Base-by-base conservation (phyloP, 805 yeast genomes). In the Candida ortonii region DNA sequence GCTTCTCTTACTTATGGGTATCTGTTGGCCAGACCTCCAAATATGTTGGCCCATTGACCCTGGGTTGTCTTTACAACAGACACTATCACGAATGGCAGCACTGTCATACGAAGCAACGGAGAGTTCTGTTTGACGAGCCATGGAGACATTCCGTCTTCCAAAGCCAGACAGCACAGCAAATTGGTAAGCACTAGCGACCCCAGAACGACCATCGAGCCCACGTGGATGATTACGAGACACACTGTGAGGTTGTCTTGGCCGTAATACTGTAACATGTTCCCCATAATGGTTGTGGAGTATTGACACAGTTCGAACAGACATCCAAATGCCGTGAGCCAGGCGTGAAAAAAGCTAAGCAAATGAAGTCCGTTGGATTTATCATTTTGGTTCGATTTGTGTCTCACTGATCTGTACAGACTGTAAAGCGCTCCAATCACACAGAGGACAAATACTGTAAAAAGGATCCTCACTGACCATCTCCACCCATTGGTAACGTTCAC, bases 301-400 rank as follows among this genome's bases (percentile, higher is more conserved):
- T 38, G 43, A 34, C 50, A 49, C 22, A 47, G 24, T 34, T 49
- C 53, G 29, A 49, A 45, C 10, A 49, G 35, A 33, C 53, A 49
- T 8, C 53, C 53, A 27, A 47, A 35, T 3, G 43, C 41, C 1
- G 48, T 43, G 13, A 47, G 26, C 49, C 48, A 47, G 7, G 41
- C 39, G 19, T 49, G 53, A 27, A 37, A 43, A 21, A 33, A 31
- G 15, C 30, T 28, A 5, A 47, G 28, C 22, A 41, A 30, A 28
- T 28, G 28, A 3, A 38, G 28, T 3, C 46, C 43, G 26, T 31
- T 37, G 4, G 27, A 33, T 13, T 34, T 14, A 16, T 43, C 44
- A 12, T 15, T 25, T 27, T 24, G 14, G 13, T 10, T 23, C 9
- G 22, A n/a, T 6, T 11, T 7, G 16, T 16, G 4, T n/a, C 28